phyloP scores from a whole-genome alignment of 495 filamentous ascomycete species.

The Mytilinidion resinicola region DNA sequence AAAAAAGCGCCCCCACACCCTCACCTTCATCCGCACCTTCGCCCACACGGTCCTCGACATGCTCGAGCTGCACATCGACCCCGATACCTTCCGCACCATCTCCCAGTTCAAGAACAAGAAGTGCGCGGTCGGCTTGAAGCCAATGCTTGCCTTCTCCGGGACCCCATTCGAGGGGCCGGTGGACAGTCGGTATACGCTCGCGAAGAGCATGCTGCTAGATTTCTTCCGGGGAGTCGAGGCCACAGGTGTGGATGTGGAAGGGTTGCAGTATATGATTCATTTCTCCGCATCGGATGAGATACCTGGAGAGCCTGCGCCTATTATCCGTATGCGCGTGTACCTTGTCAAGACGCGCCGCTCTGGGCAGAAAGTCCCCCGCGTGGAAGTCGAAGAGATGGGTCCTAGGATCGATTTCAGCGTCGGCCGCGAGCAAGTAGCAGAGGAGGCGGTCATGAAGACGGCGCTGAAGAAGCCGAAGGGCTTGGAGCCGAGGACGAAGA shows the following conservation, averaged over 20 bases:
- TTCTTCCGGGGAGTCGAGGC: constrained; percentile 76
- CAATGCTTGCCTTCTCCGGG: constrained; percentile 81
- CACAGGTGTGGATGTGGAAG: constrained; percentile 83
- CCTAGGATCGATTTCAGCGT: constrained; percentile 91
- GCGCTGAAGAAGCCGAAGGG: constrained; percentile 78
- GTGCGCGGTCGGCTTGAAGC: constrained; percentile 74
- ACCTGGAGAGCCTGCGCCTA: constrained; percentile 55
- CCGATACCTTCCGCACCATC: constrained; percentile 56
- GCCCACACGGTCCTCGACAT: constrained; percentile 83
- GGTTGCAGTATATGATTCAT: constrained; percentile 79
- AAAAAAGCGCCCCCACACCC: constrained; percentile 88
- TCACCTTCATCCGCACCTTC: constrained; percentile 81
- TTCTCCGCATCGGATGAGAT: constrained; percentile 67
- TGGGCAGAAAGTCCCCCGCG: constrained; percentile 77
- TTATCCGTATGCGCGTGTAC: constrained; percentile 77
- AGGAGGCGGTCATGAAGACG: constrained; percentile 75
- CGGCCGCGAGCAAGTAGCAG: constrained; percentile 70
- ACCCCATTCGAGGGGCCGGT: constrained; percentile 74
- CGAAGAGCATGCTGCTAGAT: constrained; percentile 83
- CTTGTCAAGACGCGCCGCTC: constrained; percentile 76
- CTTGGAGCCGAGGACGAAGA: constrained; percentile 67
- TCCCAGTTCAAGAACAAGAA: constrained; percentile 77
- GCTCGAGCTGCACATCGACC: constrained; percentile 77
- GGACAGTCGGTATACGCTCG: constrained; percentile 65
- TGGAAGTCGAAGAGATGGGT: constrained; percentile 93